These are phyloP conservation scores for Catenaria anguillulae DNA, from an alignment of 371 early-diverging fungal species.

Conservation along the genomic window DNA sequence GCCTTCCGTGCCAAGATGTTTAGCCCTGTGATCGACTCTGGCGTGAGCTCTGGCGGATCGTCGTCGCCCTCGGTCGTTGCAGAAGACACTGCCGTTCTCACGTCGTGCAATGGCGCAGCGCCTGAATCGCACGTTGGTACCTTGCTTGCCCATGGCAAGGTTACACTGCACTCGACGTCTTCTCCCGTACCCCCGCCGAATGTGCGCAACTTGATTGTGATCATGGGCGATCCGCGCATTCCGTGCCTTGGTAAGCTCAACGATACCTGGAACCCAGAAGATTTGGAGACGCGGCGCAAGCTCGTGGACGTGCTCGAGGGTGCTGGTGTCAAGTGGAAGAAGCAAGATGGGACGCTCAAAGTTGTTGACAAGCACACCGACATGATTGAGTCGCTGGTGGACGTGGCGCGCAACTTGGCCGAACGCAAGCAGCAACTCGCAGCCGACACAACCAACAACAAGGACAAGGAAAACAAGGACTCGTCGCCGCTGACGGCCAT, in stretches of 20 bases:
- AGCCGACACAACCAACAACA: not conserved
- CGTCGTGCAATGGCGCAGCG: not conserved
- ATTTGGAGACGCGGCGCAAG: constrained; percentile 26
- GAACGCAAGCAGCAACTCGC: not conserved
- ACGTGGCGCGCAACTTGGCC: not conserved
- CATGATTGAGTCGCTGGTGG: not conserved
- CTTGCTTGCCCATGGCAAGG: not conserved
- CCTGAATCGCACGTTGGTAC: not conserved
- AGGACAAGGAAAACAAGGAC: no score
- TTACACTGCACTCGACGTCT: not conserved
- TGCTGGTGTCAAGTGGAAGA: not conserved
- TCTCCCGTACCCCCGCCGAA: not conserved
- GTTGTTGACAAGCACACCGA: constrained; percentile 10
- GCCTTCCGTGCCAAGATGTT: no score
- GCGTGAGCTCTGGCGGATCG: not conserved
- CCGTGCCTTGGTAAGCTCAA: constrained; percentile 35
- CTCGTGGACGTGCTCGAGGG: constrained; percentile 18
- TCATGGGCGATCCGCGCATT: constrained; percentile 28
- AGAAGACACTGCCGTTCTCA: not conserved
- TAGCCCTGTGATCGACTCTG: no score
- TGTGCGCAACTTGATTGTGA: constrained; percentile 14
- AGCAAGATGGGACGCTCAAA: not conserved
- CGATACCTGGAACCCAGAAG: constrained; percentile 37
- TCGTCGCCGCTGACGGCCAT: no score
- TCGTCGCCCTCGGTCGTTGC: not conserved